Evolutionary conservation across 768 basidiomycete species (phyloP).

Genomic region (Agaricus subrufescens): DNA sequence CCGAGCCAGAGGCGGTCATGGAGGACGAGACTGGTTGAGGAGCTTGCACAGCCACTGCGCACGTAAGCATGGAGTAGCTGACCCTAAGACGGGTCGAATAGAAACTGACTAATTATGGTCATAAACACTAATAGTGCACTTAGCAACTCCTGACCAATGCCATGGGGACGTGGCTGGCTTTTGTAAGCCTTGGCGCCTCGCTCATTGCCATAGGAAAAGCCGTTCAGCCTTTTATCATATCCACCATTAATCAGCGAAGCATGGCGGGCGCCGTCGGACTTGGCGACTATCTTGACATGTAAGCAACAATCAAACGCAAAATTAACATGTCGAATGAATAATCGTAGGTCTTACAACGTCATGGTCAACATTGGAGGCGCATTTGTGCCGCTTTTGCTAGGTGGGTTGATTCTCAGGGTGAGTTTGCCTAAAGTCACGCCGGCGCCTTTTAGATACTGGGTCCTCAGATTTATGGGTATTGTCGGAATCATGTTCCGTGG

Average conservation of each 20-base stretch:
- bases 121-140: no score
- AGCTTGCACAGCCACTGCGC: no score
- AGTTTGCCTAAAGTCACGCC: no score
- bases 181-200: no score
- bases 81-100: no score
- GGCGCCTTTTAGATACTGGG: slow-evolving; percentile 54
- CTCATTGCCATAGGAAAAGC: no score
- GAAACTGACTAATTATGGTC: no score
- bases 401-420: slow-evolving; percentile 27
- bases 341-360: slow-evolving; percentile 56
- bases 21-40: not conserved
- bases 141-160: no score
- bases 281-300: slow-evolving; percentile 64
- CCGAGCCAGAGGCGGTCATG: slow-evolving; percentile 35
- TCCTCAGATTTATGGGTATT: slow-evolving; percentile 77
- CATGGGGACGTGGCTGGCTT: no score
- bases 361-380: slow-evolving; percentile 51
- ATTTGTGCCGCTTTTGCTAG: slow-evolving; percentile 53
- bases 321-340: not conserved
- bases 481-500: slow-evolving; percentile 50
- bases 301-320: slow-evolving; percentile 18
- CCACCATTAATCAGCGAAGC: slow-evolving; percentile 21
- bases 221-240: not conserved
- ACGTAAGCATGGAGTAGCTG: no score
- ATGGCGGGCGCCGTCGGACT: slow-evolving; percentile 43